Base-by-base conservation (phyloP, 768 basidiomycete species). In the Lyophyllum semitale region DNA sequence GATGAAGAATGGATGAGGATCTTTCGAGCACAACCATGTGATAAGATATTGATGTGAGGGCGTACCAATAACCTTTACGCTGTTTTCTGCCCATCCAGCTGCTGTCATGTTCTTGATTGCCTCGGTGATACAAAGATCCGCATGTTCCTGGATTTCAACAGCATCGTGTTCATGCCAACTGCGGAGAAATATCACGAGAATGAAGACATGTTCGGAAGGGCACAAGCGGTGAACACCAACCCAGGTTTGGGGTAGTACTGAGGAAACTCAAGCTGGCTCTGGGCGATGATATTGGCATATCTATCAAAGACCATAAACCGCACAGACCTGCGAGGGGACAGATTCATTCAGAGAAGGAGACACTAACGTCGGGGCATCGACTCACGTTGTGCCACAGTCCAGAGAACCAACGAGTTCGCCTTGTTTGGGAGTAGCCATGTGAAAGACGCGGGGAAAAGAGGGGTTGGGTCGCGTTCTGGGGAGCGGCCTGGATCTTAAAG, bases 81-180 rank as follows among this genome's bases (percentile, higher is more conserved):
- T 90, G 48, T 85, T 82, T 68, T 82, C 85, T 1, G 81, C 72
- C 86, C 88, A 96, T 6, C 95, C 96, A 15, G 77, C 74, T 32
- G 73, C 77, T 64, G 93, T 89, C 60, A 99, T 77, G 49, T 80
- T 75, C 61, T 83, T 79, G 47, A 89, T 80, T 7, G 91, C 87
- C 52, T 82, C 80, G 41, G 83, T 78, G 52, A 98, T 88, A 69
- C 93, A 95, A 45, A 75, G 71, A 26, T 91, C 83, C 42, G 89
- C 88, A 57, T 85, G 81, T 54, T 82, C 73, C 63, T 89, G 84
- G 58, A 98, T 89, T 67, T 95, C 93, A 40, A 80, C 75, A 0
- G 93, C 85, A 67, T 96, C 89, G 70, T 98, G 97, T 59, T 95
- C 94, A 68, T 98, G 96, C 95, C 95, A 98, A 64, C 95, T 89